phyloP scores from a whole-genome alignment of 352 stramenopile genomes.

The Sclerospora graminicola region DNA sequence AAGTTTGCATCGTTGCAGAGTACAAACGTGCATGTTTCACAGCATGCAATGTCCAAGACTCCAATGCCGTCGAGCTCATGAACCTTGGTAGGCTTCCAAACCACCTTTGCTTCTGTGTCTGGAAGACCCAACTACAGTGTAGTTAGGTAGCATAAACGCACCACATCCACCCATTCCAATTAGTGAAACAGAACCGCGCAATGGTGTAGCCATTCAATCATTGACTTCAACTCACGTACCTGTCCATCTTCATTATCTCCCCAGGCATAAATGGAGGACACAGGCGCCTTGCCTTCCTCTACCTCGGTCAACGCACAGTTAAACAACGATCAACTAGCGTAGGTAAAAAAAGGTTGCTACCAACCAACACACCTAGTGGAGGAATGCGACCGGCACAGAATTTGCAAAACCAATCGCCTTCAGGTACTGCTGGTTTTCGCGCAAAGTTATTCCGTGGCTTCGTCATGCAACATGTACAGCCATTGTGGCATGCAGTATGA shows the following conservation, averaged over 20 bases:
- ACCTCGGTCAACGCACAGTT: conserved; percentile 1
- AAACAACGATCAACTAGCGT: conserved; percentile 1
- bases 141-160: not conserved
- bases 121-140: conserved; percentile 35
- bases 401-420: conserved; percentile 84
- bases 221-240: conserved; percentile 25
- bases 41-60: conserved; percentile 50
- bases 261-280: conserved; percentile 62
- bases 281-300: conserved; percentile 29
- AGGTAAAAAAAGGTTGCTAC: not conserved
- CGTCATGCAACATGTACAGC: conserved; percentile 66
- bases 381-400: conserved; percentile 61
- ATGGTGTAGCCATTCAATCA: conserved; percentile 8
- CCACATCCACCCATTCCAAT: too few species aligned
- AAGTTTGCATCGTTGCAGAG: conserved; percentile 64
- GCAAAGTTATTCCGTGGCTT: conserved; percentile 75
- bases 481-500: conserved; percentile 62
- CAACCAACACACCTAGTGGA: conserved; percentile 25
- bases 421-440: conserved; percentile 59
- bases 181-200: too few species aligned
- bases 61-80: conserved; percentile 50
- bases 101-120: conserved; percentile 32
- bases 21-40: conserved; percentile 49
- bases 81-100: conserved; percentile 53
- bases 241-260: conserved; percentile 77